A percentile compares a stretch with the other conserved stretches of the same genome.
Conservation (phyloP, 805 yeast species). For the Candida namnaoensis region DNA sequence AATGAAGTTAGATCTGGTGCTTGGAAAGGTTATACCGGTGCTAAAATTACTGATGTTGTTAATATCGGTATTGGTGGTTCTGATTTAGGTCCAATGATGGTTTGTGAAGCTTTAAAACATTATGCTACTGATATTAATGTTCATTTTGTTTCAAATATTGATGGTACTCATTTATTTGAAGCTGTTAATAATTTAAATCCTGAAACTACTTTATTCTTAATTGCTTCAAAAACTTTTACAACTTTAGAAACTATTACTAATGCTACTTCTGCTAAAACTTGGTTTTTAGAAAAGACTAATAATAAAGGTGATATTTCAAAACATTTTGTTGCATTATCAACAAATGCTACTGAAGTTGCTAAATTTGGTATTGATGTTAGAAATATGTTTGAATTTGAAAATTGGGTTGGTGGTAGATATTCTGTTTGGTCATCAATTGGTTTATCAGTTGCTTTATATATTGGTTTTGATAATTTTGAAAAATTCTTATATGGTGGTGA, state of each 20-base stretch:
- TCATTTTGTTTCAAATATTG: slow-evolving; percentile 96
- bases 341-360: slow-evolving; percentile 84
- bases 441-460: slow-evolving; percentile 86
- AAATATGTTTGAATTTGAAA: slow-evolving; percentile 97
- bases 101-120: slow-evolving; percentile 93
- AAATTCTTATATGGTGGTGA: slow-evolving; percentile 94
- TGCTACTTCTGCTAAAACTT: slow-evolving; percentile 88
- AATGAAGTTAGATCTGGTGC: slow-evolving; percentile 83
- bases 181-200: slow-evolving; percentile 68
- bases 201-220: slow-evolving; percentile 86
- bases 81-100: slow-evolving; percentile 99
- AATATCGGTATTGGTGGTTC: slow-evolving; percentile 99
- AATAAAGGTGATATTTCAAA: slow-evolving; percentile 75
- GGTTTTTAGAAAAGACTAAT: slow-evolving; percentile 78
- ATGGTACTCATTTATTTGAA: slow-evolving; percentile 96
- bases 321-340: slow-evolving; percentile 95
- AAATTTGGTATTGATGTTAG: slow-evolving; percentile 95
- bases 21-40: slow-evolving; percentile 97
- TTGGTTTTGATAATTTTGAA: slow-evolving; percentile 93
- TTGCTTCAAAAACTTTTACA: slow-evolving; percentile 97
- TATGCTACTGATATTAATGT: slow-evolving; percentile 69
- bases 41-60: slow-evolving; percentile 85
- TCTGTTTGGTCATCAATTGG: slow-evolving; percentile 99
- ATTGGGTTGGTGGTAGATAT: slow-evolving; percentile 99
- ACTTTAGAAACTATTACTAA: slow-evolving; percentile 97